Percentiles rank a stretch among this genome's conserved stretches.
Evolutionary conservation across 208 protist genomes (phyloP).

Genomic region (Trypanosoma cruzi): DNA sequence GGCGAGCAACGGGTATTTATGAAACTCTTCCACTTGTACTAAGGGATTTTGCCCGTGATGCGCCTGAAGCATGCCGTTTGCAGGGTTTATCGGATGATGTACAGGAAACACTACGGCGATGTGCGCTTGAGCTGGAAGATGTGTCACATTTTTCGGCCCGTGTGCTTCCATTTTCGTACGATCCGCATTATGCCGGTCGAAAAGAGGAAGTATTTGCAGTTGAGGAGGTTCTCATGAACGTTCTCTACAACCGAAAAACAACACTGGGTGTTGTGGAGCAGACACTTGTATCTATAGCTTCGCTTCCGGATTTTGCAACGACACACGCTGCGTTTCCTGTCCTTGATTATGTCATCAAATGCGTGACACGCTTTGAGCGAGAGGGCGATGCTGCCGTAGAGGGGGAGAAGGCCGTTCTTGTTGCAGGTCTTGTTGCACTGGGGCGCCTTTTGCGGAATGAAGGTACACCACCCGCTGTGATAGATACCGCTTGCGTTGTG

Average conservation of each 20-base stretch:
- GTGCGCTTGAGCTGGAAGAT: neutral
- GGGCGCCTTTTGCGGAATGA: conserved; percentile 42
- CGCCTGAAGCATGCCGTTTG: conserved; percentile 18
- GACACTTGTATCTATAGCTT: conserved; percentile 55
- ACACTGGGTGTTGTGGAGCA: conserved; percentile 47
- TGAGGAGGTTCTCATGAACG: conserved; percentile 46
- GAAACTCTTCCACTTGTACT: conserved; percentile 34
- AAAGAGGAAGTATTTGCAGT: conserved; percentile 55
- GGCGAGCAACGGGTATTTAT: conserved; percentile 15
- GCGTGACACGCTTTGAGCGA: conserved; percentile 16
- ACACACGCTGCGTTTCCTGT: conserved; percentile 54
- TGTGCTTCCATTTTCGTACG: conserved; percentile 48
- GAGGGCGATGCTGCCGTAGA: conserved; percentile 2
- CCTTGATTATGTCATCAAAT: conserved; percentile 48
- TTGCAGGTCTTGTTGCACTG: conserved; percentile 46
- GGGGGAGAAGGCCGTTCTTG: conserved; percentile 40
- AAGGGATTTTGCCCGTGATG: conserved; percentile 27
- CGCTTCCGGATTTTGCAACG: conserved; percentile 48
- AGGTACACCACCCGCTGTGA: conserved; percentile 20
- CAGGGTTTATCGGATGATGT: conserved; percentile 9
- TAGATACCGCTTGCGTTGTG: conserved; percentile 24
- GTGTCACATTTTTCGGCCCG: neutral
- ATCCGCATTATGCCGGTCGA: conserved; percentile 37
- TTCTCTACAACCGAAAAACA: conserved; percentile 24
- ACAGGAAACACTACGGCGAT: neutral